Evolutionary conservation across 1,284 basidiomycete genomes (phyloP).

Genomic region (Cutaneotrichosporon cyanovorans): DNA sequence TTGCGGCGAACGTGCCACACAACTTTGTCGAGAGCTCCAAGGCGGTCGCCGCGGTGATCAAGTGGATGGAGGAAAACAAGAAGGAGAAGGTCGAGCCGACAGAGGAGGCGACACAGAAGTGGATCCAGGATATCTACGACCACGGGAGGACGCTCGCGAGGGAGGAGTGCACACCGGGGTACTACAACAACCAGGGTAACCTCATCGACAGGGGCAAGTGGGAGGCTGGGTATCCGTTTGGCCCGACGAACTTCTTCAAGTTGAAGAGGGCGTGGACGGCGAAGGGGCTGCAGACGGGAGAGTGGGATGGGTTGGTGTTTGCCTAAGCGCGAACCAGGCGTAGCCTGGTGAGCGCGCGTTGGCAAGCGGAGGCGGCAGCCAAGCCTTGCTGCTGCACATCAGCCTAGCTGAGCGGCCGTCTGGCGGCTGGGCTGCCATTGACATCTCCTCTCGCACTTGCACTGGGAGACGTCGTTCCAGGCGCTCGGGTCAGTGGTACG

Average conservation of each 20-base stretch:
- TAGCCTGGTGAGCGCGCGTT: too few species aligned
- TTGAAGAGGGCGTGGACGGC: conserved; percentile 3
- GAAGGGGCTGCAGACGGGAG: conserved; percentile 10
- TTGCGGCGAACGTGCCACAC: conserved; percentile 10
- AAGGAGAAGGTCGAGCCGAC: conserved; percentile 1
- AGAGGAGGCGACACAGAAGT: not conserved
- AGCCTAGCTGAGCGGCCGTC: too few species aligned
- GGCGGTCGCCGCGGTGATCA: conserved; percentile 6
- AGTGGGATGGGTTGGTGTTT: conserved; percentile 13
- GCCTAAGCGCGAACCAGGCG: too few species aligned
- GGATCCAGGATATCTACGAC: conserved; percentile 9
- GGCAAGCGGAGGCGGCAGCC: too few species aligned
- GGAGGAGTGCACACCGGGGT: conserved; percentile 9
- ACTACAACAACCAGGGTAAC: conserved; percentile 13
- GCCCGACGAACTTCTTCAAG: conserved; percentile 7
- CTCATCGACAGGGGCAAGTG: conserved; percentile 4
- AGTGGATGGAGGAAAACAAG: conserved; percentile 6
- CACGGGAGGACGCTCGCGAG: not conserved
- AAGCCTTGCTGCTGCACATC: too few species aligned
- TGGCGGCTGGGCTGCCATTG: too few species aligned
- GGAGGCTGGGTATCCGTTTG: conserved; percentile 8
- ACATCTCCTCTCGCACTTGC: too few species aligned
- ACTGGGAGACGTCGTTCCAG: too few species aligned
- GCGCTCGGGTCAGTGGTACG: too few species aligned
- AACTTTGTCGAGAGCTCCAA: conserved; percentile 8